Conservation (phyloP, 2,329 filamentous ascomycete species). For the Epichloe sylvatica region DNA sequence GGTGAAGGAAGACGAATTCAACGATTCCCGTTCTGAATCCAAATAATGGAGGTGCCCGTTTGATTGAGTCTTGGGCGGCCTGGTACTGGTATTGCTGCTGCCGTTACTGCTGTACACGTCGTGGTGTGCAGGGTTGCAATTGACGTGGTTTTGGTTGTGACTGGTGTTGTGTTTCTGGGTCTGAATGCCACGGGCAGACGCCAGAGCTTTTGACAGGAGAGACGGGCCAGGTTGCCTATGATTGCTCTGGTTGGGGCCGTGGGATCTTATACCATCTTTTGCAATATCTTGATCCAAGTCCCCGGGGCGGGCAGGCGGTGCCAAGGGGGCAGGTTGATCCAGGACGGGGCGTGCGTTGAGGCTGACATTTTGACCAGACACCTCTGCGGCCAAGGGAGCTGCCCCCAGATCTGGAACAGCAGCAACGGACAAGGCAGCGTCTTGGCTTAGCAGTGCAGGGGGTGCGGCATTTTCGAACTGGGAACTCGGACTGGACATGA, state of each 20-base stretch:
- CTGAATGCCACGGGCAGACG: slow-evolving; percentile 41
- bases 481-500: slow-evolving; percentile 41
- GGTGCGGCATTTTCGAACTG: slow-evolving; percentile 42
- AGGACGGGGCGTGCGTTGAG: slow-evolving; percentile 1
- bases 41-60: neutral
- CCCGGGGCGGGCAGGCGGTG: slow-evolving; percentile 1
- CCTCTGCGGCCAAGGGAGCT: slow-evolving; percentile 5
- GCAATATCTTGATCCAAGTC: slow-evolving; percentile 1
- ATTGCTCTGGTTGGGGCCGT: slow-evolving; percentile 24
- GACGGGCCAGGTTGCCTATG: slow-evolving; percentile 33
- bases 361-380: slow-evolving; percentile 7
- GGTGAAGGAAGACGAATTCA: neutral
- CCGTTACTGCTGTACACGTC: neutral
- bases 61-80: neutral
- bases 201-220: slow-evolving; percentile 43
- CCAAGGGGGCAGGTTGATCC: neutral
- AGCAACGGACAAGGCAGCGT: slow-evolving; percentile 1
- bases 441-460: slow-evolving; percentile 28
- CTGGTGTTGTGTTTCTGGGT: slow-evolving; percentile 3
- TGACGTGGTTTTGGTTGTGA: neutral
- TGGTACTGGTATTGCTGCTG: neutral
- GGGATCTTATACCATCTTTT: slow-evolving; percentile 30
- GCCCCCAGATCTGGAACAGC: slow-evolving; percentile 2
- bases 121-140: neutral
- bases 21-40: neutral